Percentiles rank a stretch among this genome's conserved stretches.
Evolutionary conservation across 148 eudicot species (phyloP).

Genomic region (Chenopodium formosanum): DNA sequence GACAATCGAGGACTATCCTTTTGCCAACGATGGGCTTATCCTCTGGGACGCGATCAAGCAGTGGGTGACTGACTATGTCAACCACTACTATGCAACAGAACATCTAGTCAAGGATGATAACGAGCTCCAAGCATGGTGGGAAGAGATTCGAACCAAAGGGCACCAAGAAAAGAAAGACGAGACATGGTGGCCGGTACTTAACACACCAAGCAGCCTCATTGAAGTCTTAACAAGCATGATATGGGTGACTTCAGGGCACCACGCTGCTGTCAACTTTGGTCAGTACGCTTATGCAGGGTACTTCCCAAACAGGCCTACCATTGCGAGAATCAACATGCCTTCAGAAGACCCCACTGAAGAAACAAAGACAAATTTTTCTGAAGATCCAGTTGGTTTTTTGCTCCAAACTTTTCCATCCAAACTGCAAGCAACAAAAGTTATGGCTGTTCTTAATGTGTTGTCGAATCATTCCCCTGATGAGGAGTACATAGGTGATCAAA

Average conservation of each 20-base stretch:
- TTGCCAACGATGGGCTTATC: slow-evolving; percentile 68
- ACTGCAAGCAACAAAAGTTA: slow-evolving; percentile 54
- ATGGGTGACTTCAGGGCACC: slow-evolving; percentile 85
- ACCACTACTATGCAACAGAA: slow-evolving; percentile 45
- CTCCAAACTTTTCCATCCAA: slow-evolving; percentile 57
- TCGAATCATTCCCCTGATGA: slow-evolving; percentile 72
- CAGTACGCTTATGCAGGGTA: slow-evolving; percentile 69
- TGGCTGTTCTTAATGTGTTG: slow-evolving; percentile 54
- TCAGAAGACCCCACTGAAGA: slow-evolving; percentile 47
- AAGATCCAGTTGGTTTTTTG: slow-evolving; percentile 38
- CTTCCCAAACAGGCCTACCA: slow-evolving; percentile 68
- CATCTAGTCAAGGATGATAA: slow-evolving; percentile 36
- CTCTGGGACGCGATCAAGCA: slow-evolving; percentile 67
- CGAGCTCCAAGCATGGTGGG: slow-evolving; percentile 85
- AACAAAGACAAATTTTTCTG: slow-evolving; percentile 34
- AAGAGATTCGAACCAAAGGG: slow-evolving; percentile 55
- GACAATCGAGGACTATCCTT: slow-evolving; percentile 71
- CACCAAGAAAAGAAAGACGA: slow-evolving; percentile 74
- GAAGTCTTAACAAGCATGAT: slow-evolving; percentile 58
- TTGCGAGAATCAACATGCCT: slow-evolving; percentile 60
- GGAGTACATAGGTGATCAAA: slow-evolving; percentile 59
- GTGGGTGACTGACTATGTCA: slow-evolving; percentile 71
- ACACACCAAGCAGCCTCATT: slow-evolving; percentile 41
- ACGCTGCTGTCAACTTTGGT: slow-evolving; percentile 82
- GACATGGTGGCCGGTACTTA: slow-evolving; percentile 73